phyloP scores from a whole-genome alignment of 2,329 filamentous ascomycete species.

The Mycosphaerella arachidis region DNA sequence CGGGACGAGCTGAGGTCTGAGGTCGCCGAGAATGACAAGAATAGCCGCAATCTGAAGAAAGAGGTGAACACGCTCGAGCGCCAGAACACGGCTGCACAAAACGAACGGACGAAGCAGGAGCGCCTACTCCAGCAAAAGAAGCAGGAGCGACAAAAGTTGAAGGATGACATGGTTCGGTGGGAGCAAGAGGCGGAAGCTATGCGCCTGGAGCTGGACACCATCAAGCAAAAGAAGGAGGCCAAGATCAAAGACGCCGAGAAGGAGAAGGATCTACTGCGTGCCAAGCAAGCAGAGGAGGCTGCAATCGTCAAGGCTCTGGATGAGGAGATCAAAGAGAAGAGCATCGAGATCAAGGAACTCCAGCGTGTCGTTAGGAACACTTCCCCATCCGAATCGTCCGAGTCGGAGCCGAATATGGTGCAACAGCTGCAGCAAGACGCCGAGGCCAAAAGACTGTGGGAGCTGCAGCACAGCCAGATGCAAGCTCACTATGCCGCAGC shows the following conservation, averaged over 20 bases:
- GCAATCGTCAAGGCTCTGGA: conserved; percentile 59
- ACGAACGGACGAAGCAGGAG: conserved; percentile 73
- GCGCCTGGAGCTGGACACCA: conserved; percentile 42
- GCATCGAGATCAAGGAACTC: conserved; percentile 66
- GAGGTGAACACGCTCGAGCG: conserved; percentile 76
- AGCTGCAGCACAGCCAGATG: conserved; percentile 31
- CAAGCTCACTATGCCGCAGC: conserved; percentile 31
- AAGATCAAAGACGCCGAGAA: conserved; percentile 35
- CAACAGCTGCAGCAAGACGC: conserved; percentile 34
- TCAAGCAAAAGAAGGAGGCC: conserved; percentile 37
- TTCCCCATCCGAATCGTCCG: conserved; percentile 34
- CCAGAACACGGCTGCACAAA: conserved; percentile 74
- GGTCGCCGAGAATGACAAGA: conserved; percentile 85
- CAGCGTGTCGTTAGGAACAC: conserved; percentile 61
- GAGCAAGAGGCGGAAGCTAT: conserved; percentile 59
- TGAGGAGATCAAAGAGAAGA: conserved; percentile 67
- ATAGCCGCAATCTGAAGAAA: conserved; percentile 75
- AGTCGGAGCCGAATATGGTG: conserved; percentile 30
- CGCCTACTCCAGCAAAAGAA: conserved; percentile 64
- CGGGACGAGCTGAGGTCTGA: conserved; percentile 72
- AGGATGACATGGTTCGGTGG: conserved; percentile 66
- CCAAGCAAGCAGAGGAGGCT: conserved; percentile 40
- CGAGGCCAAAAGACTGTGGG: conserved; percentile 40
- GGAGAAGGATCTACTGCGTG: conserved; percentile 40
- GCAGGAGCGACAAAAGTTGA: conserved; percentile 63